Percentiles rank a stretch among this genome's conserved stretches.
Conservation (phyloP, 1,284 basidiomycete genomes). For the Leccinum cinnamomeum region DNA sequence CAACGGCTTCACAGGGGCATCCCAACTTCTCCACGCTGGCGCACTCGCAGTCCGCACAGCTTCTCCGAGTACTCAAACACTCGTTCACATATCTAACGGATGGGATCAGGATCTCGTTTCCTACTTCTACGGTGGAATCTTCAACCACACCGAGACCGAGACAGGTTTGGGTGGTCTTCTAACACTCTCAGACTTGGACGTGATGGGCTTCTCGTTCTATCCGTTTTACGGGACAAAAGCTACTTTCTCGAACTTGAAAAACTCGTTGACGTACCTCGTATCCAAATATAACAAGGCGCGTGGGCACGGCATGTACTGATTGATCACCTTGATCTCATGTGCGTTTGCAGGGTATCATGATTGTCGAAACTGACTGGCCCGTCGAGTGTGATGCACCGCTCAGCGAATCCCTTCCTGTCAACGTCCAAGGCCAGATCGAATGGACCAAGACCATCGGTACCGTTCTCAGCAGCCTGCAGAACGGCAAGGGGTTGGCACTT, state of each 20-base stretch:
- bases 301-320: neutral
- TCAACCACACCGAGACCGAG: slow-evolving; percentile 1
- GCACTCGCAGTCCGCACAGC: slow-evolving; percentile 15
- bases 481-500: slow-evolving; percentile 11
- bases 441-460: slow-evolving; percentile 3
- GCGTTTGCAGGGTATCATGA: slow-evolving; percentile 15
- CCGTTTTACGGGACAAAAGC: slow-evolving; percentile 12
- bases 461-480: slow-evolving; percentile 3
- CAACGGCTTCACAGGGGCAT: slow-evolving; percentile 12
- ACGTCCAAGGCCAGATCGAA: slow-evolving; percentile 8
- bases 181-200: slow-evolving; percentile 9
- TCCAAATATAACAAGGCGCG: slow-evolving; percentile 17
- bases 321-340: slow-evolving; percentile 2
- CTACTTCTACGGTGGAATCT: slow-evolving; percentile 14
- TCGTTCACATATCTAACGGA: slow-evolving; percentile 15
- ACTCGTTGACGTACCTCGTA: slow-evolving; percentile 4
- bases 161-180: slow-evolving; percentile 5
- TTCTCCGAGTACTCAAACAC: slow-evolving; percentile 15
- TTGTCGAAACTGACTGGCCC: slow-evolving; percentile 20
- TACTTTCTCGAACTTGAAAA: slow-evolving; percentile 10
- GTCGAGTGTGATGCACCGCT: slow-evolving; percentile 12
- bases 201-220: slow-evolving; percentile 16
- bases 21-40: slow-evolving; percentile 20
- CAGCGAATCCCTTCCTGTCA: slow-evolving; percentile 13
- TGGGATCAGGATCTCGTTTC: slow-evolving; percentile 8